Evolutionary conservation across 306 rosid genomes (phyloP), one percentile per base, ranked within the genome.

Genomic region (Carpinus fangiana): DNA sequence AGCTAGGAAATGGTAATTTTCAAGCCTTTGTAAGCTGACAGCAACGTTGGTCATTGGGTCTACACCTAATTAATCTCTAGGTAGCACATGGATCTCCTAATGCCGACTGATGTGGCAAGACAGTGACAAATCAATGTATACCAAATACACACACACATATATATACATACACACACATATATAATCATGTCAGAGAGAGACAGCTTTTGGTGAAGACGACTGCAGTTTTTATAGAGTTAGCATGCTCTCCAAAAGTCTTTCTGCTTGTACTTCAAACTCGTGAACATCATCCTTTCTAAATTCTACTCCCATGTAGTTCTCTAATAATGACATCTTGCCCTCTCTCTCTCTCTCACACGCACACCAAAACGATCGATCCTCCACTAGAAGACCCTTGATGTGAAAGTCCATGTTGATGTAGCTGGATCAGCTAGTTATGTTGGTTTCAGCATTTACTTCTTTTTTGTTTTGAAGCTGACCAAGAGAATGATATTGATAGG

Each of bases 61-160:
- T 59, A 59, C 13, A 23, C 65, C 36, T 59, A 59, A 59, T 59
- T 26, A 21, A 9, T 23, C 65, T 23, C 36, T 59, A 59, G 65
- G 36, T 23, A 59, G 65, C 65, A 59, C 65, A 59, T 59, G 65
- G 65, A 59, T 59, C 34, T 59, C 65, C 65, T 59, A 59, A 59
- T 59, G 65, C 65, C 65, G 11, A 59, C 23, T 59, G 65, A 17
- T 7, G 65, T 23, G 65, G 65, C 36, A 59, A 23, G 65, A 59
- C 14, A 59, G 65, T 59, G 65, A 59, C 65, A 59, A 23, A 59
- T 55, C 28, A 55, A 41, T 12, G 4, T 10, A 59, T 23, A 59
- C 38, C 34, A 59, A 59, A 23, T n/a, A n/a, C 31, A 23, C 10
- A 0, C 36, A 23, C 31, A 11, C 10, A 55, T n/a, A 26, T 2